Conservation (phyloP, 331 rosid genomes). For the Acacia concinna region DNA sequence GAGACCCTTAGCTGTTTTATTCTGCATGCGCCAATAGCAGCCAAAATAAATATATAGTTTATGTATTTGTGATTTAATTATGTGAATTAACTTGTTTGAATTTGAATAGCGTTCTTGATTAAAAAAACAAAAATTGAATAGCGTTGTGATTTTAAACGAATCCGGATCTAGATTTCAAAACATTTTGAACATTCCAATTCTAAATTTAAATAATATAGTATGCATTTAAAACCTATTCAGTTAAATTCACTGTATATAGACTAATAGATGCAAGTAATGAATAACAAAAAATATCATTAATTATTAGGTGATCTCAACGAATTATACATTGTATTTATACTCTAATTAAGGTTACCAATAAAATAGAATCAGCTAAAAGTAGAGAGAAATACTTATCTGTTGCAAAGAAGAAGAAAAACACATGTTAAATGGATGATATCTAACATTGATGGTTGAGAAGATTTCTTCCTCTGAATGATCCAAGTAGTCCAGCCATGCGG, state of each 20-base stretch:
- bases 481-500: too few species aligned
- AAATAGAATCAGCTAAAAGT: background rate
- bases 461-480: too few species aligned
- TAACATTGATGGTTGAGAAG: too few species aligned
- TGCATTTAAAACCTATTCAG: background rate
- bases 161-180: background rate
- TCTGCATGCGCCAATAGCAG: background rate
- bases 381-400: too few species aligned
- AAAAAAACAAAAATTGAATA: too few species aligned
- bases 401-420: too few species aligned
- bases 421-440: too few species aligned
- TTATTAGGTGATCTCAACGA: background rate
- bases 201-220: background rate
- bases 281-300: background rate
- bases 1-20: background rate
- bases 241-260: background rate
- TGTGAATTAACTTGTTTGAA: background rate
- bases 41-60: background rate
- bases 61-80: background rate
- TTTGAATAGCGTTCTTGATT: background rate
- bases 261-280: background rate
- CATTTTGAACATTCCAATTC: background rate
- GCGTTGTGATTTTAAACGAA: background rate
- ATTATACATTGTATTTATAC: too few species aligned
- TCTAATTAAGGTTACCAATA: background rate